A percentile compares a stretch with the other conserved stretches of the same genome.
Conservation (phyloP, 2,329 filamentous ascomycete genomes). For the Aspergillus sp. region DNA sequence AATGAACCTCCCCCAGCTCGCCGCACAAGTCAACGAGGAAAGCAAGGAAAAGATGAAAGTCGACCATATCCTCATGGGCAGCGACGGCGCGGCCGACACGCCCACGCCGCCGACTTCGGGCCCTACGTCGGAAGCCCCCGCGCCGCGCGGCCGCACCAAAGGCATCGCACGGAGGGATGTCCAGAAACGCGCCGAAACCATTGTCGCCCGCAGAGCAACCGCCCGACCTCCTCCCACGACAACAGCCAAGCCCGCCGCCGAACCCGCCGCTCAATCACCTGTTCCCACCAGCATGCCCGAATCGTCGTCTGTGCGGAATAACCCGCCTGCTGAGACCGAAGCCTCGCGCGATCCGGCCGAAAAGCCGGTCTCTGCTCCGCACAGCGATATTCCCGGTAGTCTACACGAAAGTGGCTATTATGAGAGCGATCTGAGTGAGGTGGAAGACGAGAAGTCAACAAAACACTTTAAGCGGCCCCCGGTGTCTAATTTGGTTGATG, state of each 20-base stretch:
- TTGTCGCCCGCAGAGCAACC: slow-evolving; percentile 34
- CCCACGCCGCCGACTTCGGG: slow-evolving; percentile 21
- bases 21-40: slow-evolving; percentile 35
- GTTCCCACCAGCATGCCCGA: slow-evolving; percentile 12
- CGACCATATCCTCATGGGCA: slow-evolving; percentile 36
- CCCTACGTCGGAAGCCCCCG: slow-evolving; percentile 26
- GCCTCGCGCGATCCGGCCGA: slow-evolving; percentile 23
- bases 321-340: slow-evolving; percentile 24
- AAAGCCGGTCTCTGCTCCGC: slow-evolving; percentile 33
- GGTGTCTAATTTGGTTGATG: slow-evolving; percentile 17
- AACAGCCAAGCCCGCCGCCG: slow-evolving; percentile 11
- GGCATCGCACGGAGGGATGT: slow-evolving; percentile 53
- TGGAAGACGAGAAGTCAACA: slow-evolving; percentile 31
- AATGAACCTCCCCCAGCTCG: slow-evolving; percentile 28
- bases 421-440: slow-evolving; percentile 60
- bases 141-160: slow-evolving; percentile 39
- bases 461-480: slow-evolving; percentile 17
- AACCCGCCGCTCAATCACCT: not conserved
- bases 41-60: slow-evolving; percentile 40
- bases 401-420: slow-evolving; percentile 58
- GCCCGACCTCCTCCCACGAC: slow-evolving; percentile 17
- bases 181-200: slow-evolving; percentile 49
- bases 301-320: slow-evolving; percentile 6
- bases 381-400: slow-evolving; percentile 50
- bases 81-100: slow-evolving; percentile 23